Conservation (phyloP, 805 yeast genomes). For the Debaryomyces castellii region DNA sequence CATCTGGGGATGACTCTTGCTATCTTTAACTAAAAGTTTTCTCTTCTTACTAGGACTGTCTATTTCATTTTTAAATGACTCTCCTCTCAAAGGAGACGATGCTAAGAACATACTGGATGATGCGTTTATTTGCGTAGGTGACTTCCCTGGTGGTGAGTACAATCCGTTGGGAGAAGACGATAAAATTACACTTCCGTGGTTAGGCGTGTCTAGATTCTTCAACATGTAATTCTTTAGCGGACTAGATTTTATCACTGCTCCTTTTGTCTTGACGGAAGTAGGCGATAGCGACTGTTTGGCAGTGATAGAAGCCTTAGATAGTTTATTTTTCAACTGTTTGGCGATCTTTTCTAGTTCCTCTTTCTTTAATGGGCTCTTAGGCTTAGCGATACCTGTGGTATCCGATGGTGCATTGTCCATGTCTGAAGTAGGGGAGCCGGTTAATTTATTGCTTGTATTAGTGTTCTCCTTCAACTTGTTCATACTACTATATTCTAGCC, state of each 20-base stretch:
- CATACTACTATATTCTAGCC: slow-evolving; percentile 9
- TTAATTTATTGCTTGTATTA: slow-evolving; percentile 15
- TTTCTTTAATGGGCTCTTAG: slow-evolving; percentile 39
- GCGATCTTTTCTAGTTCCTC: slow-evolving; percentile 47
- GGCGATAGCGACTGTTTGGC: slow-evolving; percentile 36
- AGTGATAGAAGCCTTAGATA: slow-evolving; percentile 43
- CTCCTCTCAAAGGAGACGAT: slow-evolving; percentile 32
- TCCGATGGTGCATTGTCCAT: background rate
- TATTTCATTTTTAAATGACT: slow-evolving; percentile 4
- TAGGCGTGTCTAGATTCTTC: slow-evolving; percentile 22
- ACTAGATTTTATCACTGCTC: slow-evolving; percentile 14
- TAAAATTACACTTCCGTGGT: slow-evolving; percentile 12
- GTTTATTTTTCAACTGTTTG: slow-evolving; percentile 39
- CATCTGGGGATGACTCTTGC: slow-evolving; percentile 21
- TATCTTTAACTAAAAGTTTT: slow-evolving; percentile 7
- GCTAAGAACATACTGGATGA: slow-evolving; percentile 34
- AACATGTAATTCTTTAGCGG: slow-evolving; percentile 31
- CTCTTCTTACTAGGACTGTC: slow-evolving; percentile 37
- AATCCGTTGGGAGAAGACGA: slow-evolving; percentile 30
- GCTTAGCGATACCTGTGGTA: slow-evolving; percentile 9
- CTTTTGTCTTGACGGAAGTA: slow-evolving; percentile 2
- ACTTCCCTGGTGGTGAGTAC: slow-evolving; percentile 39
- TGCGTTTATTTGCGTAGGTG: slow-evolving; percentile 40
- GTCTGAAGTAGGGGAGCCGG: slow-evolving; percentile 11
- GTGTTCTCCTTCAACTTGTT: slow-evolving; percentile 23